Evolutionary conservation across 768 basidiomycete genomes (phyloP).

Genomic region (Mycena polygramma): DNA sequence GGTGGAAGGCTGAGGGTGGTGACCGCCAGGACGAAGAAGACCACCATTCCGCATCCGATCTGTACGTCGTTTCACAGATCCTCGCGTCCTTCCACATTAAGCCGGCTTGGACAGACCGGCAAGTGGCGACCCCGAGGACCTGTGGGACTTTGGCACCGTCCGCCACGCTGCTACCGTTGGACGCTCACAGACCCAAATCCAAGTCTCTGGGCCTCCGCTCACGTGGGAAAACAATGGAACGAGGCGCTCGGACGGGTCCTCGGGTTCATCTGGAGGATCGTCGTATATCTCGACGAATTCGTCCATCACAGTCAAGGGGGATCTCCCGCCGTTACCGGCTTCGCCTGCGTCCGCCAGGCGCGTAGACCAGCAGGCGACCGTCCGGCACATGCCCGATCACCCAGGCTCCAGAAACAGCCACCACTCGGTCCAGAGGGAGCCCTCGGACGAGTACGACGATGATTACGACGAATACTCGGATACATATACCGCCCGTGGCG

Average conservation of each 20-base stretch:
- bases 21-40: slow-evolving; percentile 81
- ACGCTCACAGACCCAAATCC: slow-evolving; percentile 68
- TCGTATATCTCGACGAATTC: slow-evolving; percentile 56
- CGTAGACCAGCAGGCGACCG: slow-evolving; percentile 74
- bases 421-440: slow-evolving; percentile 55
- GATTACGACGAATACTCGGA: slow-evolving; percentile 72
- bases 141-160: slow-evolving; percentile 99
- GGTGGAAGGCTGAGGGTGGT: slow-evolving; percentile 93
- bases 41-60: slow-evolving; percentile 68
- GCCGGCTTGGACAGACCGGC: slow-evolving; percentile 53
- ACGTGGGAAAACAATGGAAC: slow-evolving; percentile 86
- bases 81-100: background rate
- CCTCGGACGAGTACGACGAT: slow-evolving; percentile 74
- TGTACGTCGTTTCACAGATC: slow-evolving; percentile 58
- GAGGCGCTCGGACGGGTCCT: slow-evolving; percentile 59
- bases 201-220: slow-evolving; percentile 74
- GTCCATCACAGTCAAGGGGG: slow-evolving; percentile 66
- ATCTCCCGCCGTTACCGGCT: slow-evolving; percentile 71
- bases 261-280: slow-evolving; percentile 42
- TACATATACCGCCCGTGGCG: slow-evolving; percentile 57
- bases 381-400: slow-evolving; percentile 64
- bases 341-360: slow-evolving; percentile 55
- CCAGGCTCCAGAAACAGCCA: slow-evolving; percentile 46
- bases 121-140: slow-evolving; percentile 77
- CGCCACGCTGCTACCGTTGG: slow-evolving; percentile 84